Percentiles rank a stretch among this genome's conserved stretches.
Evolutionary conservation across 345 rosid genomes (phyloP).

Genomic region (Corchorus capsularis): DNA sequence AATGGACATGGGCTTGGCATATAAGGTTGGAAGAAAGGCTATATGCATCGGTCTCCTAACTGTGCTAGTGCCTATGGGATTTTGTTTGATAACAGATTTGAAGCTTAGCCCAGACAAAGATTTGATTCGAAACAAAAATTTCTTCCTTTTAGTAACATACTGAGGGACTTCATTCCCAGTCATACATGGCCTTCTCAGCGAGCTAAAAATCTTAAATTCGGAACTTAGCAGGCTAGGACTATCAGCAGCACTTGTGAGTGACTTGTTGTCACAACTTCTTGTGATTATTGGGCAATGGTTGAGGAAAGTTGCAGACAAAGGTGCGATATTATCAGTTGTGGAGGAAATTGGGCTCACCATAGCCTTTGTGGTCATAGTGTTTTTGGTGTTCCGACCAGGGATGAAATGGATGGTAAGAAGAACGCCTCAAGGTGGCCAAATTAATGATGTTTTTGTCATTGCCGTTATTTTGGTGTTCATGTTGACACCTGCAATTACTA

Average conservation of each 20-base stretch:
- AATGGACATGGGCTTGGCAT: too few species aligned
- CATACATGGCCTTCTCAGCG: conserved; percentile 15
- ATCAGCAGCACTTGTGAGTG: conserved; percentile 20
- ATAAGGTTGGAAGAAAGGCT: conserved; percentile 21
- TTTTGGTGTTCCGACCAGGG: conserved; percentile 17
- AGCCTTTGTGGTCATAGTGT: neutral
- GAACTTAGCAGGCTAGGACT: conserved; percentile 31
- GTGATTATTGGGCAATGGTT: neutral
- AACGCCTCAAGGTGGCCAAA: conserved; percentile 37
- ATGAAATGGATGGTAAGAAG: conserved; percentile 39
- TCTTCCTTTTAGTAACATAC: neutral
- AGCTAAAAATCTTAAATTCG: conserved; percentile 27
- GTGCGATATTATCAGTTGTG: too few species aligned
- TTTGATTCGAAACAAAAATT: neutral
- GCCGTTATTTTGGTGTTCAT: conserved; percentile 11
- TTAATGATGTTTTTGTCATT: conserved; percentile 22
- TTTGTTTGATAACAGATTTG: neutral
- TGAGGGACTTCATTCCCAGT: conserved; percentile 25
- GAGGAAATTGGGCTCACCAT: neutral
- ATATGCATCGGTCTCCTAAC: conserved; percentile 17
- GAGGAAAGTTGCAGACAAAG: too few species aligned
- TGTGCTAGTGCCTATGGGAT: neutral
- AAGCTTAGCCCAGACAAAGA: rapidly evolving
- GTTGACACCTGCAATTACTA: neutral
- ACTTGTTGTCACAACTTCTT: neutral